phyloP scores from a whole-genome alignment of 2,329 filamentous ascomycete genomes.

The Trichoderma semiorbis region DNA sequence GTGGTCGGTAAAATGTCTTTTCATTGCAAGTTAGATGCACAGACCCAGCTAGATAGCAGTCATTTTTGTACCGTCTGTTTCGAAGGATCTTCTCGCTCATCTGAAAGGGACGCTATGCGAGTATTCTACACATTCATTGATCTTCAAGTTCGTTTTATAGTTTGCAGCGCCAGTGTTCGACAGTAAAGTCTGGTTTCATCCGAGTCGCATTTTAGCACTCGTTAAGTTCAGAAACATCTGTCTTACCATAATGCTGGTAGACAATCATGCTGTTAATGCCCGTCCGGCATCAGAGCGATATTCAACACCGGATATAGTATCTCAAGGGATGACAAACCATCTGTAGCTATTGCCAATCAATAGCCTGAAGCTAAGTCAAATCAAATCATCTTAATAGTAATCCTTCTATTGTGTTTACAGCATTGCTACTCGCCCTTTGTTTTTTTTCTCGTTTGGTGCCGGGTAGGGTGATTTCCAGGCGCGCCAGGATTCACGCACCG shows the following conservation, averaged over 20 bases:
- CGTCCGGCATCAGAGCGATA: background rate
- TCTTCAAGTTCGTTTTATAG: too few relatives aligned
- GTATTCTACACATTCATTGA: background rate
- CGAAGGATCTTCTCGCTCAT: background rate
- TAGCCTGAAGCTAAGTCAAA: background rate
- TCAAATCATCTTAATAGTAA: background rate
- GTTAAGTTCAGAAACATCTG: too few relatives aligned
- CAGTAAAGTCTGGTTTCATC: background rate
- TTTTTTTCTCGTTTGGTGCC: background rate
- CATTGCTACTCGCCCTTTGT: background rate
- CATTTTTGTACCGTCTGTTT: background rate
- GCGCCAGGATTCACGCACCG: too few relatives aligned
- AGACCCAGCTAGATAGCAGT: background rate
- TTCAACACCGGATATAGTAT: too few relatives aligned
- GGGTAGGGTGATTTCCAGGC: background rate
- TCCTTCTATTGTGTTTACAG: background rate
- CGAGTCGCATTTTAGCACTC: background rate
- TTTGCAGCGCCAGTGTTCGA: too few relatives aligned
- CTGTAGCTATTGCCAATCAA: background rate
- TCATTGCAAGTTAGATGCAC: background rate
- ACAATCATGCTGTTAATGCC: background rate
- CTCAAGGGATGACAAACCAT: background rate
- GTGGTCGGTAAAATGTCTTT: background rate
- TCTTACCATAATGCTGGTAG: too few relatives aligned
- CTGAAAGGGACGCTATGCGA: background rate